phyloP scores from a whole-genome alignment of 179 eudicot species.

The Beta lomatogona region DNA sequence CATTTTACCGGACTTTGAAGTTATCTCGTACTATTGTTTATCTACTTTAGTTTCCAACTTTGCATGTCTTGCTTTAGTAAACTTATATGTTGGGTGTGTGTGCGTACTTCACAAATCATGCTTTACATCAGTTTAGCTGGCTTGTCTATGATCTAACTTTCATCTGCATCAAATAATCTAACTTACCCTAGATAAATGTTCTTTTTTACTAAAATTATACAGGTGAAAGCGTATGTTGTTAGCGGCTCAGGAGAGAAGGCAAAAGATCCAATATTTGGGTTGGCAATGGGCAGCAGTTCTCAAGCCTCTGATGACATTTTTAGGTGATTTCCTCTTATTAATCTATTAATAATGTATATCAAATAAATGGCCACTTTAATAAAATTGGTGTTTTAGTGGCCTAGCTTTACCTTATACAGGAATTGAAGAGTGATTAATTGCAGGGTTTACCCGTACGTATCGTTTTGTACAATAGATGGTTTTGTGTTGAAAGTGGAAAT shows the following conservation, averaged over 20 bases:
- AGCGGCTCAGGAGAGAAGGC: slow-evolving; percentile 81
- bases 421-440: slow-evolving; percentile 71
- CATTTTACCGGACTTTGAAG: neutral
- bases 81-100: neutral
- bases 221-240: slow-evolving; percentile 88
- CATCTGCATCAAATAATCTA: neutral
- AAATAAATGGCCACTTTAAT: slow-evolving; percentile 13
- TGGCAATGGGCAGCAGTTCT: slow-evolving; percentile 81
- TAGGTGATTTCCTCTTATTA: slow-evolving; percentile 55
- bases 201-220: neutral
- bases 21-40: neutral
- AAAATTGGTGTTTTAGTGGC: slow-evolving; percentile 20
- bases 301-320: slow-evolving; percentile 84
- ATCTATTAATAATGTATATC: neutral
- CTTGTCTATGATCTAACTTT: neutral
- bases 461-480: slow-evolving; percentile 91
- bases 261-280: slow-evolving; percentile 95
- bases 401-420: slow-evolving; percentile 46
- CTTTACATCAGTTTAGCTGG: neutral
- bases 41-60: neutral
- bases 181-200: neutral
- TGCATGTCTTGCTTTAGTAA: too few species aligned
- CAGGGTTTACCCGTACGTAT: slow-evolving; percentile 68
- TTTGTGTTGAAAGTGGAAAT: slow-evolving; percentile 91
- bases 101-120: neutral